phyloP scores from a whole-genome alignment of 2,329 filamentous ascomycete genomes.

The Trichoderma guizhouense region DNA sequence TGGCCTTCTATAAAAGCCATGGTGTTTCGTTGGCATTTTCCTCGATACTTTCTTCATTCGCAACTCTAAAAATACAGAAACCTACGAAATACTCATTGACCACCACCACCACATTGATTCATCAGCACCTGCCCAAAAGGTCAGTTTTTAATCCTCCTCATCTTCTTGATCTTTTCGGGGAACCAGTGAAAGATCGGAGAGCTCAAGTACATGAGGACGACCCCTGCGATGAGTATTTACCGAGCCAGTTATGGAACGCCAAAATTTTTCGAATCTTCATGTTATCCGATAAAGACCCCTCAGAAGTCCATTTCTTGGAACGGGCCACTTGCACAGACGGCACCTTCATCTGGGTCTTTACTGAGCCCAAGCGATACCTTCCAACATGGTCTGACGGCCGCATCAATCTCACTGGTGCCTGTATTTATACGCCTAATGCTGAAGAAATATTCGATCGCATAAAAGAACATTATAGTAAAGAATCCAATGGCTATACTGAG shows the following conservation, averaged over 20 bases:
- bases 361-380: background rate
- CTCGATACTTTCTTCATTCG: background rate
- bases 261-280: background rate
- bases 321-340: background rate
- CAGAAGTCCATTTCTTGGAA: background rate
- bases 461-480: background rate
- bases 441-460: background rate
- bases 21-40: background rate
- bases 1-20: background rate
- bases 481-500: too few relatives aligned
- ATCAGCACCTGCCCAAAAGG: background rate
- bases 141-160: background rate
- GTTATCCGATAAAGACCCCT: background rate
- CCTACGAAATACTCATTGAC: background rate
- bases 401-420: background rate
- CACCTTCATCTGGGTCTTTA: background rate
- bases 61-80: background rate
- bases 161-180: background rate
- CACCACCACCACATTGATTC: background rate
- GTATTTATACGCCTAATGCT: background rate
- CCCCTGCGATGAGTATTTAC: rapidly evolving
- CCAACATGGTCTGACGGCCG: background rate
- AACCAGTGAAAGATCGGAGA: too few relatives aligned
- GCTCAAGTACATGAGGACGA: background rate
- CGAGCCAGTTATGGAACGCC: background rate